Percentiles rank a stretch among this genome's conserved stretches.
These are phyloP conservation scores for Apiospora koreana DNA, from an alignment of 2,329 filamentous ascomycete genomes.

Conservation along the genomic window DNA sequence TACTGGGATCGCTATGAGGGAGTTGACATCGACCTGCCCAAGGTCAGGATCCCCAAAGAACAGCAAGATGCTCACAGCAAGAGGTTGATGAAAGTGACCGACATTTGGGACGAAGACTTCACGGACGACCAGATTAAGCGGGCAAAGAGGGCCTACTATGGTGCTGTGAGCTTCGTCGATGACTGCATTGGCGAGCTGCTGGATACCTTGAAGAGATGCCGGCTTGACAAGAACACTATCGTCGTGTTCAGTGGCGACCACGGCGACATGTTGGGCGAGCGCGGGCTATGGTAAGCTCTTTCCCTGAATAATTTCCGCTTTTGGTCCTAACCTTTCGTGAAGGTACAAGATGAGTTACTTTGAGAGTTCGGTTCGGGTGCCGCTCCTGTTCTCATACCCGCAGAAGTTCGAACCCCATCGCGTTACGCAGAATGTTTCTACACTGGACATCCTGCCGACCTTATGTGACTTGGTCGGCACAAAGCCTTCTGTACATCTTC, in stretches of 20 bases:
- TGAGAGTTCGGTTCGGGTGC: slow-evolving; percentile 86
- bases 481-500: slow-evolving; percentile 68
- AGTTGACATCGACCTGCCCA: slow-evolving; percentile 82
- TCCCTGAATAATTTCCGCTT: not conserved
- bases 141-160: slow-evolving; percentile 87
- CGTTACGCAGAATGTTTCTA: slow-evolving; percentile 83
- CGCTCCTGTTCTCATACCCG: slow-evolving; percentile 82
- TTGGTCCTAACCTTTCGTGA: not conserved
- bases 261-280: slow-evolving; percentile 93
- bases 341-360: slow-evolving; percentile 96
- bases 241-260: slow-evolving; percentile 93
- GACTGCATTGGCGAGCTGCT: slow-evolving; percentile 86
- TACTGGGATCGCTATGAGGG: slow-evolving; percentile 92
- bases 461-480: slow-evolving; percentile 80
- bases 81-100: slow-evolving; percentile 82
- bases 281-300: slow-evolving; percentile 70
- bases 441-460: slow-evolving; percentile 86
- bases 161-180: slow-evolving; percentile 90
- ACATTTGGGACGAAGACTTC: slow-evolving; percentile 82
- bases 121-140: slow-evolving; percentile 83
- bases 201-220: slow-evolving; percentile 74
- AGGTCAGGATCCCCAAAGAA: slow-evolving; percentile 75
- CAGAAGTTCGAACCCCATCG: slow-evolving; percentile 73
- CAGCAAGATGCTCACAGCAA: slow-evolving; percentile 86
- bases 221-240: slow-evolving; percentile 82